Evolutionary conservation across 2,329 filamentous ascomycete genomes (phyloP).

Genomic region (Epichloe aotearoae): DNA sequence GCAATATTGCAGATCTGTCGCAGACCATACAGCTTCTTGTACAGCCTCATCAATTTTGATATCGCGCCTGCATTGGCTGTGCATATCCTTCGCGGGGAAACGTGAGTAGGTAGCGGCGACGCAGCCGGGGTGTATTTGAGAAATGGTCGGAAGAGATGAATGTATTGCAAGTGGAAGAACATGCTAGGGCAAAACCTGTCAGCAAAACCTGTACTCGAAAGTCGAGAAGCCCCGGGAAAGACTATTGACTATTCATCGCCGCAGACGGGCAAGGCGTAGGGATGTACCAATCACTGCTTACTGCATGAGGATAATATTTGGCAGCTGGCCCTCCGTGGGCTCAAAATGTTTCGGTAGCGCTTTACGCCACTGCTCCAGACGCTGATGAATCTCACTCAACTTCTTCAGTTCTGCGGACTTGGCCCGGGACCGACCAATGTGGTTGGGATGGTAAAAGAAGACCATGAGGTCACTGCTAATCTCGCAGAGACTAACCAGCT

Average conservation of each 20-base stretch:
- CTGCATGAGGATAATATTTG: constrained; percentile 71
- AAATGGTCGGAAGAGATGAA: constrained; percentile 91
- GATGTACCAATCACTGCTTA: constrained; percentile 36
- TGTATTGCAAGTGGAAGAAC: constrained; percentile 93
- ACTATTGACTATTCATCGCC: too few relatives aligned
- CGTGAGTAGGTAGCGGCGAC: constrained; percentile 73
- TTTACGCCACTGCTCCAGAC: constrained; percentile 80
- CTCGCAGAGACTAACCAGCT: constrained; percentile 74
- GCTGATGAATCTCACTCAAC: constrained; percentile 78
- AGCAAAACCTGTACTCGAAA: constrained; percentile 7
- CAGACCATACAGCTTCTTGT: constrained; percentile 82
- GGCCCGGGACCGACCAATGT: constrained; percentile 49
- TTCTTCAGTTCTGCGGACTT: constrained; percentile 83
- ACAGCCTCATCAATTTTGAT: constrained; percentile 86
- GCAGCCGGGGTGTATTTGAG: constrained; percentile 73
- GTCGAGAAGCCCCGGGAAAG: neutral
- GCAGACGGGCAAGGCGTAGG: too few relatives aligned
- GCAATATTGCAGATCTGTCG: constrained; percentile 93
- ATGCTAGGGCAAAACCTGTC: constrained; percentile 45
- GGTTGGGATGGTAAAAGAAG: constrained; percentile 72
- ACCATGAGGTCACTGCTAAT: constrained; percentile 84
- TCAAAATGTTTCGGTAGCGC: constrained; percentile 77
- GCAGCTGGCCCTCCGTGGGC: constrained; percentile 75
- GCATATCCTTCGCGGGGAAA: constrained; percentile 83
- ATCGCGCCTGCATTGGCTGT: constrained; percentile 81